Evolutionary conservation across 495 filamentous ascomycete genomes (phyloP), one percentile per base, ranked within the genome.

Genomic region (Penicillium canescens): DNA sequence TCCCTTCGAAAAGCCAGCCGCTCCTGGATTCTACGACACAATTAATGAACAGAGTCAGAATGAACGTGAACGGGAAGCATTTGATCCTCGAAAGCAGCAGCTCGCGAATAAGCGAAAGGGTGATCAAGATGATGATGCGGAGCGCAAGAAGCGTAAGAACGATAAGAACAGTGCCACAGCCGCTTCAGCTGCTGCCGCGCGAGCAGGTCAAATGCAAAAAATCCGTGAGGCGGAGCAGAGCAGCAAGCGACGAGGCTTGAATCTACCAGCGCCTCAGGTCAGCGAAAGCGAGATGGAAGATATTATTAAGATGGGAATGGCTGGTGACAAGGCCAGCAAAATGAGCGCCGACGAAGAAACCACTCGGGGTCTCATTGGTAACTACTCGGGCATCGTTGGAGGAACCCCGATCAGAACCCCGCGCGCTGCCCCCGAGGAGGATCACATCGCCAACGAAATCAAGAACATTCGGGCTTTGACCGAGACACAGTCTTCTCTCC

Each of bases 271-370:
- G 4, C 94, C 94, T 16, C 94, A 98, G 73, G 92, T 98, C 50
- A 85, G 87, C 65, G 94, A 98, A 58, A 78, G 84, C 31, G 94
- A 98, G 70, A 81, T 98, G 58, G 94, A 98, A 66, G 92, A 96
- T 63, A 97, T 98, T 65, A 92, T 98, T 40, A 98, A 98, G 71
- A 95, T 97, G 91, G 95, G 94, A 24, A 88, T 96, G 86, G 83
- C 91, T 43, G 94, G 91, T 34, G 91, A 96, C 58, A 87, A 86
- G 55, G 94, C 92, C n/a, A 90, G 84, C 63, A 76, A 79, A 43
- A 66, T 88, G 64, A 89, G 88, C 20, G 82, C 82, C 10, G 84
- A 85, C 42, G 89, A 90, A 65, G 92, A 96, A 55, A 91, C 90
- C 45, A 94, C 93, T 3, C 85, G 87, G 59, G 93, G 92, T 6